phyloP scores from a whole-genome alignment of 1,139 yeast species.

The Sugiyamaella sp. region DNA sequence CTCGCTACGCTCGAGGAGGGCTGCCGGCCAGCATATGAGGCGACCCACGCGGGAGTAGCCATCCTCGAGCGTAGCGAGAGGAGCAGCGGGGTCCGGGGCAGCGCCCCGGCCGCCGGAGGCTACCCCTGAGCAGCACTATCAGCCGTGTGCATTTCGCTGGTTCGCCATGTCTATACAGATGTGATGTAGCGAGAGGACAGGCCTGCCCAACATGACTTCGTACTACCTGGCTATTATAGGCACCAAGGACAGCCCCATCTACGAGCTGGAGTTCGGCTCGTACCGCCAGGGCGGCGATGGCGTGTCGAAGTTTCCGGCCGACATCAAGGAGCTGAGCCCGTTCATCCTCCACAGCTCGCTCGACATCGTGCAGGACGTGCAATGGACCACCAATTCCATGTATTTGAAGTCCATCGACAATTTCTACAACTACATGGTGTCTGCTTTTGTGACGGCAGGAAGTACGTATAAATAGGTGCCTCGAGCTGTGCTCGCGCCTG shows the following conservation, averaged over 20 bases:
- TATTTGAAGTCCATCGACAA: slow-evolving; percentile 80
- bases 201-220: slow-evolving; percentile 49
- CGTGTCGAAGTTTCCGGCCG: slow-evolving; percentile 63
- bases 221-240: slow-evolving; percentile 90
- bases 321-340: slow-evolving; percentile 79
- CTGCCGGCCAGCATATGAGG: no score
- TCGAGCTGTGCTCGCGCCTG: neutral
- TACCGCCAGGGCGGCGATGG: slow-evolving; percentile 68
- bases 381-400: slow-evolving; percentile 70
- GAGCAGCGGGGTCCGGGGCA: neutral
- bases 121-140: neutral
- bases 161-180: neutral
- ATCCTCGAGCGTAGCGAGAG: neutral
- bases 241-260: slow-evolving; percentile 80
- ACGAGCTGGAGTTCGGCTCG: slow-evolving; percentile 85
- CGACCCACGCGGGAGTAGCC: no score
- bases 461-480: slow-evolving; percentile 39
- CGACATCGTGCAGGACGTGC: slow-evolving; percentile 86
- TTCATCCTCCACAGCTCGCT: slow-evolving; percentile 86
- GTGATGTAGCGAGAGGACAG: neutral
- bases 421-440: slow-evolving; percentile 77
- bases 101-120: neutral
- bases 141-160: neutral
- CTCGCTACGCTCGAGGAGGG: no score
- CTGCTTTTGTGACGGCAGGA: slow-evolving; percentile 87